Base-by-base conservation (phyloP, 140 eudicot genomes). In the Anethum foeniculum region DNA sequence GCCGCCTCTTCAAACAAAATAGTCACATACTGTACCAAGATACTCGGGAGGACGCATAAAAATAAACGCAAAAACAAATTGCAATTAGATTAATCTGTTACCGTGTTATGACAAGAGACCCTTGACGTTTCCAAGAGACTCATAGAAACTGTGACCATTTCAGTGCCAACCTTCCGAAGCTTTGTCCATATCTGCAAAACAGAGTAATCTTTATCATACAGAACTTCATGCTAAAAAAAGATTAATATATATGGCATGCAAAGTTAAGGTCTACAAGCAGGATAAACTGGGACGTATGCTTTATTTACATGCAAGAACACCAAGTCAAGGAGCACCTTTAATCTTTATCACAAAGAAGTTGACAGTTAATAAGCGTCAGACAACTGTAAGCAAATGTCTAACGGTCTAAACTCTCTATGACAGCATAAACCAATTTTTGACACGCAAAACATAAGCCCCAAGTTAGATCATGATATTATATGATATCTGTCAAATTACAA, bases 161-260 rank as follows among this genome's bases (percentile, higher is more conserved):
- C 97, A 77, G 81, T 80, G 71, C 97, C 97, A 68, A 92, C 81
- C 71, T 80, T 88, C 39, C 88, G 90, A 84, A 95, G 90, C 89
- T 88, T 95, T 34, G 86, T 85, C 93, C 97, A 95, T 71, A 92
- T 77, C 99, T 95, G 86, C 80, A 85, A 79, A 78, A 80, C 81
- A 34, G 51, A 71, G 69, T 62, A 25, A 7, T 32, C 74, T 15
- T 30, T 68, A 14, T 68, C n/a, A 14, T 30, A 68, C n/a, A 68
- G 44, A 28, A 34, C 12, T 32, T 30, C 44, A 32, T 30, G n/a
- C 44, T 32, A 68, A 68, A 68, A 32, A 68, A 0, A 12, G 12
- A 28, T 34, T 34, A 34, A 34, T 34, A 5, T 28, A 28, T 28
- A 28, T 65, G n/a, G 23, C 38, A 15, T 15, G 44, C 12, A 68